These are phyloP conservation scores for Fusarium fracticaudum DNA, from an alignment of 2,329 filamentous ascomycete genomes.

Conservation along the genomic window DNA sequence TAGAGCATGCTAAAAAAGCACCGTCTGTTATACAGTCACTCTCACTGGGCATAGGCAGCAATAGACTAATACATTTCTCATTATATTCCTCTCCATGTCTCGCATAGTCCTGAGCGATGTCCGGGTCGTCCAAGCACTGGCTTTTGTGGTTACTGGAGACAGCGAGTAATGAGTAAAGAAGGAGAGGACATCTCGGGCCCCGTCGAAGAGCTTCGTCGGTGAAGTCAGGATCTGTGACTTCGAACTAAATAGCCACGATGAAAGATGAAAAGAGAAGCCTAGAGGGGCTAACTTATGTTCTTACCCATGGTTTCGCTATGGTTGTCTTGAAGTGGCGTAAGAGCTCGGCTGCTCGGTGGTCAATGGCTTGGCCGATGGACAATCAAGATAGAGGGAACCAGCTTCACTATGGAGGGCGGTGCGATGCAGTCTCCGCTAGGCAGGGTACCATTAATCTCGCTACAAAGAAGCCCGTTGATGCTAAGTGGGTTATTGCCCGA, in stretches of 20 bases:
- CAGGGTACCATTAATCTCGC: not conserved
- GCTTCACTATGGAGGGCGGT: not conserved
- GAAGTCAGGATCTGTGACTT: not conserved
- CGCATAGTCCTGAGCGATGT: not conserved
- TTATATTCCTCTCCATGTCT: not conserved
- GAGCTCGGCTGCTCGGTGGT: not conserved
- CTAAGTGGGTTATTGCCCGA: not conserved
- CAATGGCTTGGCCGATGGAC: not conserved
- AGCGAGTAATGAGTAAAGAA: not conserved
- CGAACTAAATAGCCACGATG: not conserved
- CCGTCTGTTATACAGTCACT: not conserved
- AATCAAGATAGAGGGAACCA: not conserved
- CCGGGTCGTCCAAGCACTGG: not conserved
- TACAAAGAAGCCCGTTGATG: not conserved
- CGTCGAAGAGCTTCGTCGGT: not conserved
- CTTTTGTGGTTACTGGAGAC: not conserved
- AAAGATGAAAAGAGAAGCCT: not conserved
- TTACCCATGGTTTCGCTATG: not conserved
- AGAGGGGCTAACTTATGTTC: not conserved
- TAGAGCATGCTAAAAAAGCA: not conserved
- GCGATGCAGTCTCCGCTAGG: not conserved
- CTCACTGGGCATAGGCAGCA: not conserved
- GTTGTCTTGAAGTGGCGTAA: not conserved
- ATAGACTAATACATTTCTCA: not conserved
- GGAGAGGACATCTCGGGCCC: not conserved